phyloP scores from a whole-genome alignment of 2,329 filamentous ascomycete species.

The Ascomycota sp. region DNA sequence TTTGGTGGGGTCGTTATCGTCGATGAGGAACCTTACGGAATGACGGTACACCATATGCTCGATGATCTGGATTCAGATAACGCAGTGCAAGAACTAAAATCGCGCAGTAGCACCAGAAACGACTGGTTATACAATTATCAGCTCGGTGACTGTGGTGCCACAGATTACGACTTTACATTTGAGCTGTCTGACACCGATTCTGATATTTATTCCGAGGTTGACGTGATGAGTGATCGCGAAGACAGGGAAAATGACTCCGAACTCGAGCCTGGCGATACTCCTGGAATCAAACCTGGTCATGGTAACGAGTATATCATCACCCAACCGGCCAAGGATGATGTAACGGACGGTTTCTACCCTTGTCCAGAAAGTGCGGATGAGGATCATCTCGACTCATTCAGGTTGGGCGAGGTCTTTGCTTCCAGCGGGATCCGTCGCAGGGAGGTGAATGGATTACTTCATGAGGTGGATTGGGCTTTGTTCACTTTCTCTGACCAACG shows the following conservation, averaged over 20 bases:
- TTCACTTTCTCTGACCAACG: conserved; percentile 58
- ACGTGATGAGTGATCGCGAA: conserved; percentile 29
- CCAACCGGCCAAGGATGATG: conserved; percentile 75
- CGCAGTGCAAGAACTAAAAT: conserved; percentile 5
- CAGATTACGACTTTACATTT: conserved; percentile 32
- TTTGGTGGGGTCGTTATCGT: conserved; percentile 74
- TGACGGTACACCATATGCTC: conserved; percentile 94
- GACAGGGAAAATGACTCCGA: conserved; percentile 29
- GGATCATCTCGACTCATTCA: conserved; percentile 64
- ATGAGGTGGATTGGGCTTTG: conserved; percentile 90
- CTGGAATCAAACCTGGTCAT: conserved; percentile 51
- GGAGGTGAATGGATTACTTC: conserved; percentile 45
- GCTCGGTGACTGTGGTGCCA: conserved; percentile 16
- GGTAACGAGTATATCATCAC: conserved; percentile 65
- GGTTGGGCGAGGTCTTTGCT: conserved; percentile 65
- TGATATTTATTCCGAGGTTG: conserved; percentile 26
- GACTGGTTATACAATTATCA: conserved; percentile 21
- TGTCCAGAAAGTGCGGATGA: conserved; percentile 46
- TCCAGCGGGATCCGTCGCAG: conserved; percentile 73
- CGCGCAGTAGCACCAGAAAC: conserved; percentile 18
- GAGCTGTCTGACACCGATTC: conserved; percentile 41
- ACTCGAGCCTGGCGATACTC: conserved; percentile 49
- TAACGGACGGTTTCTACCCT: conserved; percentile 64
- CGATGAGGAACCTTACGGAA: conserved; percentile 66
- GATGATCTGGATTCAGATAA: conserved; percentile 40